A percentile compares a stretch with the other conserved stretches of the same genome.
phyloP scores from a whole-genome alignment of 441 rosid species.

The Metrosideros polymorpha region DNA sequence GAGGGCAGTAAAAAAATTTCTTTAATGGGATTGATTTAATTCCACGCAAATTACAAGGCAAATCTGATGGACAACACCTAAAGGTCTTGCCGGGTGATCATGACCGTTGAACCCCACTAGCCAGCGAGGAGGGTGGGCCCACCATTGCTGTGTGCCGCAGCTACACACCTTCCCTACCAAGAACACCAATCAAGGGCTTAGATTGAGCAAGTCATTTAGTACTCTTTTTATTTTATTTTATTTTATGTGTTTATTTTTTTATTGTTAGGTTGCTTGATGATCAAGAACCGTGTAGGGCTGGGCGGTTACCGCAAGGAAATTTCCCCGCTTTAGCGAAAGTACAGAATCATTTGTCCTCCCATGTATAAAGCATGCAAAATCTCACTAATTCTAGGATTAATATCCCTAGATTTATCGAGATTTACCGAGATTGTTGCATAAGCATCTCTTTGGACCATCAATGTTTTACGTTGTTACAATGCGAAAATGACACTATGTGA shows the following conservation, averaged over 20 bases:
- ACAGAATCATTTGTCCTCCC: background rate
- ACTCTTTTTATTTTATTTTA: background rate
- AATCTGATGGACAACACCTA: background rate
- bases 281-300: background rate
- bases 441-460: rapidly evolving
- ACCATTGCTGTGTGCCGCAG: background rate
- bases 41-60: background rate
- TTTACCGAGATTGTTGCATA: too few species aligned
- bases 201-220: background rate
- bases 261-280: background rate
- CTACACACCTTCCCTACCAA: background rate
- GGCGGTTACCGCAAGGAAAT: background rate
- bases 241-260: background rate
- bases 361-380: background rate
- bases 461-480: background rate
- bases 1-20: background rate
- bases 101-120: background rate
- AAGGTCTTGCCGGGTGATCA: background rate
- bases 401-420: background rate
- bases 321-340: background rate
- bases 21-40: background rate
- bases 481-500: rapidly evolving
- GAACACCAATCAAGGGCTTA: background rate
- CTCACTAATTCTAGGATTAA: background rate
- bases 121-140: background rate